Base-by-base conservation (phyloP, 768 basidiomycete species). In the Mycena chlorophos region DNA sequence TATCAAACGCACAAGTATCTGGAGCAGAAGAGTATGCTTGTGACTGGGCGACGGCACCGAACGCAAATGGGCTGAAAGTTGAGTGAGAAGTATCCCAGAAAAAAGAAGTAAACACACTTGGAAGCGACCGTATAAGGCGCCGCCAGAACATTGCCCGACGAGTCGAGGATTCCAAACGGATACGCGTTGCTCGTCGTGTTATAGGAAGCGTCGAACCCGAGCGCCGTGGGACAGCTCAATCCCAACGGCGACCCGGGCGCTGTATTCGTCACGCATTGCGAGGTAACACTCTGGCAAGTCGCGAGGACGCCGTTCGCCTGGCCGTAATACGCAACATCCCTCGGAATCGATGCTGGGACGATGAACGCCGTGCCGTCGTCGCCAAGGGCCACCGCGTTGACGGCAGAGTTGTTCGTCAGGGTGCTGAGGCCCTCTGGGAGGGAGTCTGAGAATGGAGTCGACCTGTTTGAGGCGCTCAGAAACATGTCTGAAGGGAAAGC, bases 11-110 rank as follows among this genome's bases (percentile, higher is more conserved):
- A 58, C 60, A 58, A 16, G 49, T 51, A 49, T 57, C 49, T 8
- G 30, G 16, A 8, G 14, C 16, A 4, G 52, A 40, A 23, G 31
- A 31, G 23, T 55, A 57, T 2, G 56, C 56, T 26, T 57, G 38
- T 22, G 60, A 61, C 20, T 27, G 6, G 22, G 54, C 60, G 27
- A 61, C 56, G 28, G 49, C 60, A 23, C 60, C 60, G 16, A 61
- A 61, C 8, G 29, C 23, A 56, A 61, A 61, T 49, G 60, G 55
- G n/a, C 60, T 61, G 45, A 20, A 29, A 17, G 17, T 22, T 2
- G 19, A 13, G 38, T 52, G 34, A 51, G 45, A 6, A 14, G 0
- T 8, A 6, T 17, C n/a, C 14, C 8, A 25, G 51, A 12, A 16
- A 3, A n/a, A 39, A 46, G 22, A 22, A 16, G 10, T 17, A 25